Percentiles rank a stretch among this genome's conserved stretches.
These are phyloP conservation scores for Lentinula edodes DNA, from an alignment of 768 basidiomycete genomes.

Conservation along the genomic window DNA sequence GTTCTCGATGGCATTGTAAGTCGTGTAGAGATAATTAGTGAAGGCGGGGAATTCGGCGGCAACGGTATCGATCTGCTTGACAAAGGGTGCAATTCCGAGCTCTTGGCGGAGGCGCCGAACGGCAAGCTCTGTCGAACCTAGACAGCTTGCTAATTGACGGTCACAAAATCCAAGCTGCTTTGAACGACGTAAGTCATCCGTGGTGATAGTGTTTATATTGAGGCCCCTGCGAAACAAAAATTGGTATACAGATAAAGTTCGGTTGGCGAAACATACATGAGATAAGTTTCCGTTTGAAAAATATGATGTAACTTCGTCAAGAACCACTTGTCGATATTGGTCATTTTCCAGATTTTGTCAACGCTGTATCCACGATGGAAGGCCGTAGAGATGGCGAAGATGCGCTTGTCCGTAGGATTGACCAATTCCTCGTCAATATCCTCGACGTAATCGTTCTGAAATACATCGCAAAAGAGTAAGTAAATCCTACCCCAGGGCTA, in stretches of 20 bases:
- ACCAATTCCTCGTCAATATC: constrained; percentile 89
- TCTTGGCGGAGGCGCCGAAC: constrained; percentile 89
- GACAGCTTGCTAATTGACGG: constrained; percentile 74
- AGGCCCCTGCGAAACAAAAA: constrained; percentile 37
- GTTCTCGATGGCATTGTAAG: constrained; percentile 95
- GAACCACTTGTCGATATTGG: constrained; percentile 99
- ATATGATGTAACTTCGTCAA: constrained; percentile 83
- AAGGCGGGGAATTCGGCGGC: constrained; percentile 98
- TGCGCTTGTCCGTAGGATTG: constrained; percentile 95
- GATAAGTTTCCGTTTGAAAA: constrained; percentile 68
- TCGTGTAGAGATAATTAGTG: constrained; percentile 98
- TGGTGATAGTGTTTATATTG: constrained; percentile 59
- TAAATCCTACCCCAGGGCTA: neutral
- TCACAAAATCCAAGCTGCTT: constrained; percentile 98
- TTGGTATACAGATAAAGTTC: neutral
- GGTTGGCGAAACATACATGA: constrained; percentile 51
- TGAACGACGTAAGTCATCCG: constrained; percentile 63
- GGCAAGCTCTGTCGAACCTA: constrained; percentile 90
- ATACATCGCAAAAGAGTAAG: neutral
- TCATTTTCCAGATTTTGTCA: constrained; percentile 96
- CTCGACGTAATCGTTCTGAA: constrained; percentile 79
- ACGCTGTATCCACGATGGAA: constrained; percentile 91
- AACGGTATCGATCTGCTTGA: constrained; percentile 99
- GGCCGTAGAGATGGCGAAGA: constrained; percentile 94
- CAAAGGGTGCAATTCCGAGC: constrained; percentile 75